Evolutionary conservation across 225 moss, liverwort and hornwort species (phyloP).

Genomic region (Antitrichia curtipendula): DNA sequence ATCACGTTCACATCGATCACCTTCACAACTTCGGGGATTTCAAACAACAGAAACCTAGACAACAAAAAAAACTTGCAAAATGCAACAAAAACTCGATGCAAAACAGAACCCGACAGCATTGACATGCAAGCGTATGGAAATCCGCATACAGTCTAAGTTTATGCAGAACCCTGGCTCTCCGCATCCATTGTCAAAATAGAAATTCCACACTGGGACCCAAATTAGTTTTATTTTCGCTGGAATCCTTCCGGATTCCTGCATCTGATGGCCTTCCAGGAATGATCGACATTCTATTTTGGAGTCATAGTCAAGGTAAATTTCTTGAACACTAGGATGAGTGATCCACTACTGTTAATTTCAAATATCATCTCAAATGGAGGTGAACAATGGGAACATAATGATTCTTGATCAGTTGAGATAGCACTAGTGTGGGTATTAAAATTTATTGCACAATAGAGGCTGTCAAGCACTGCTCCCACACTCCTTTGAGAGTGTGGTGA

Average conservation of each 20-base stretch:
- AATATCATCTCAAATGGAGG: neutral
- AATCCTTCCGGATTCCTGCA: neutral
- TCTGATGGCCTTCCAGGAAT: no score
- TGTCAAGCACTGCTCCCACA: neutral
- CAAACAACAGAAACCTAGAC: constrained; percentile 14
- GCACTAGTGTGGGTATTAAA: neutral
- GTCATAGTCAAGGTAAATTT: neutral
- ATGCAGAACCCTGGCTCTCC: neutral
- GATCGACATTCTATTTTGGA: neutral
- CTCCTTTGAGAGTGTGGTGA: neutral
- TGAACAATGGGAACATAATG: neutral
- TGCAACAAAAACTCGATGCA: neutral
- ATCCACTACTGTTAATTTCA: neutral
- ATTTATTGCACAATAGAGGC: neutral
- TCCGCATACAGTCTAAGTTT: neutral
- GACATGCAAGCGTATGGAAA: neutral
- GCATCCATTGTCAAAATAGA: neutral
- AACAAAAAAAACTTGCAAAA: neutral
- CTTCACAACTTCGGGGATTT: constrained; percentile 3
- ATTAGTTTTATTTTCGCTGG: neutral
- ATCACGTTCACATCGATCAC: constrained; percentile 33
- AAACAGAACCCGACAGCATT: neutral
- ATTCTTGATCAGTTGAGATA: neutral
- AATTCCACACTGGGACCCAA: neutral
- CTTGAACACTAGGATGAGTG: neutral